phyloP scores from a whole-genome alignment of 768 basidiomycete genomes.

The Auriscalpium orientale region DNA sequence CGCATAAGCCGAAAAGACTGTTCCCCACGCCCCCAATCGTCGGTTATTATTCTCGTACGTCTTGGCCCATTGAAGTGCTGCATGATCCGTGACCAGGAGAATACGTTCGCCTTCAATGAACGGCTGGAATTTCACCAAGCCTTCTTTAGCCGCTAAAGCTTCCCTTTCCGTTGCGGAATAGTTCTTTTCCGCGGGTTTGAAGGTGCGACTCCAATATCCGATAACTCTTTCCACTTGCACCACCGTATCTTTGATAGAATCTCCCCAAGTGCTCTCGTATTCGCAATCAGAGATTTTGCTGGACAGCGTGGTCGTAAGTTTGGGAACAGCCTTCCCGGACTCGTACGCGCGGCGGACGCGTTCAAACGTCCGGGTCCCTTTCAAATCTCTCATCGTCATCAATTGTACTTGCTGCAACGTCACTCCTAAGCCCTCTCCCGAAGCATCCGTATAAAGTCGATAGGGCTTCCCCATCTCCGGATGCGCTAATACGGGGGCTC shows the following conservation, averaged over 20 bases:
- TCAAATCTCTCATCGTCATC: conserved; percentile 13
- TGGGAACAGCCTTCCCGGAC: not conserved
- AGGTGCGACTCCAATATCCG: conserved; percentile 15
- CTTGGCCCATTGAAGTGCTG: conserved; percentile 18
- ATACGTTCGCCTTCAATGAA: conserved; percentile 29
- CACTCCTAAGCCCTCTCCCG: conserved; percentile 16
- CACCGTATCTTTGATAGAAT: conserved; percentile 13
- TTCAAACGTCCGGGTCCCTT: conserved; percentile 15
- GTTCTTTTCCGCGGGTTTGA: conserved; percentile 13
- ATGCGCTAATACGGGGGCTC: conserved; percentile 29
- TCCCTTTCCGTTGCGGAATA: conserved; percentile 34
- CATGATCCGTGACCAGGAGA: conserved; percentile 18
- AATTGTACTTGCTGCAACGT: conserved; percentile 19
- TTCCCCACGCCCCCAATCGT: conserved; percentile 24
- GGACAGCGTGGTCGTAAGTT: not conserved
- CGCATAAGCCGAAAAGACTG: conserved; percentile 24
- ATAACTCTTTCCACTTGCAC: conserved; percentile 16
- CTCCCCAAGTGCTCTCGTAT: not conserved
- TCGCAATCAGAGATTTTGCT: not conserved
- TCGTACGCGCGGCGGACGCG: not conserved
- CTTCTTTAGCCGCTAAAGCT: conserved; percentile 32
- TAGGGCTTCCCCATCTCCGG: conserved; percentile 24
- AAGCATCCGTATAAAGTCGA: conserved; percentile 29
- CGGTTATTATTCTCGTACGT: conserved; percentile 19
- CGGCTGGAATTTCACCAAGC: conserved; percentile 28